phyloP scores from a whole-genome alignment of 441 rosid species.

The Populus tomentosa region DNA sequence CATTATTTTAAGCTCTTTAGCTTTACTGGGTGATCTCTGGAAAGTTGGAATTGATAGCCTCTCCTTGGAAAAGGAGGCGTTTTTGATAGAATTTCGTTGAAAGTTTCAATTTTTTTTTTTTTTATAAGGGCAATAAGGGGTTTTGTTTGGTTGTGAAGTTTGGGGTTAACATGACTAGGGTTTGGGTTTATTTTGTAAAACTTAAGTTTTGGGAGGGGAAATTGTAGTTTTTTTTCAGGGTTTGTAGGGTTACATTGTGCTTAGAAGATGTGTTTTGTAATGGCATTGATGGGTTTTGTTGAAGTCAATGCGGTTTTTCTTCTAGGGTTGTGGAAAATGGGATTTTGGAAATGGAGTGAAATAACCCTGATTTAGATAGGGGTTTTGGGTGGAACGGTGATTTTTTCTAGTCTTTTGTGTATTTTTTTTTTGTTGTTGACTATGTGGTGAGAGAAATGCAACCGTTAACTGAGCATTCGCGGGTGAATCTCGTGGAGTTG shows the following conservation, averaged over 20 bases:
- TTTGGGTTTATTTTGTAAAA: not conserved
- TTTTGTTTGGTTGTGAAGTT: conserved; percentile 4
- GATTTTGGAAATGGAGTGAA: conserved; percentile 17
- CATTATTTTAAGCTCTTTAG: not conserved
- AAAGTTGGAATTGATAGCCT: not conserved
- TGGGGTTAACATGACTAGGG: not conserved
- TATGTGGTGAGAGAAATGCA: conserved; percentile 55
- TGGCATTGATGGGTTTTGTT: conserved; percentile 17
- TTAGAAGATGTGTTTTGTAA: conserved; percentile 1
- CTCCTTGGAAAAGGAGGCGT: not conserved
- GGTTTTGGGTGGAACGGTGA: conserved; percentile 17
- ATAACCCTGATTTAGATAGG: conserved; percentile 18
- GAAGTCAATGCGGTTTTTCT: conserved; percentile 9
- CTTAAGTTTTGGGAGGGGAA: conserved; percentile 4
- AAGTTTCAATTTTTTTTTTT: conserved; percentile 23
- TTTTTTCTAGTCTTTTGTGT: conserved; percentile 4
- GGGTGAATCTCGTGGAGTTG: conserved; percentile 64
- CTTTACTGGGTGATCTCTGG: conserved; percentile 12
- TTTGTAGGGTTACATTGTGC: not conserved
- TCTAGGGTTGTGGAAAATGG: conserved; percentile 10
- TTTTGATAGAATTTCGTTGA: conserved; percentile 5
- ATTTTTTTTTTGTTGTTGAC: not conserved
- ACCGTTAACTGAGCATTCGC: conserved; percentile 53
- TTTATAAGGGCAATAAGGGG: not conserved
- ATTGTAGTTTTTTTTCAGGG: conserved; percentile 7